Conservation (phyloP, 2,329 filamentous ascomycete genomes). For the Exophiala spinifera region DNA sequence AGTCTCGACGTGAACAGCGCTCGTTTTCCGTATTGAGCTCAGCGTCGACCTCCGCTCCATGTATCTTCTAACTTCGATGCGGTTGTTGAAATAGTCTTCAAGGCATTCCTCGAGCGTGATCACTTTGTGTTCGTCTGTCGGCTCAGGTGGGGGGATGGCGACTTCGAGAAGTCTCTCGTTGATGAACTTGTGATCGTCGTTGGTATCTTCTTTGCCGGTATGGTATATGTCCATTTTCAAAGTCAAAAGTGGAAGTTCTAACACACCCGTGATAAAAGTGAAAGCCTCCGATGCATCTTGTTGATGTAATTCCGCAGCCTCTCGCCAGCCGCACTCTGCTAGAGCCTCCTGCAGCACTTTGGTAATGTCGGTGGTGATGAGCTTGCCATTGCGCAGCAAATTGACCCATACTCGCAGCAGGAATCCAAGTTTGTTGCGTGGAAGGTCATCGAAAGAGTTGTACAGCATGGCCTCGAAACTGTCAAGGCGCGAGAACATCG, state of each 20-base stretch:
- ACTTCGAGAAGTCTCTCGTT: slow-evolving; percentile 89
- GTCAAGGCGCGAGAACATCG: slow-evolving; percentile 88
- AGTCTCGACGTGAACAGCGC: slow-evolving; percentile 41
- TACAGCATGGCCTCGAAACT: slow-evolving; percentile 92
- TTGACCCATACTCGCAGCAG: slow-evolving; percentile 90
- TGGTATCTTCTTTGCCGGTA: slow-evolving; percentile 75
- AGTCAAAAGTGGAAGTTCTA: slow-evolving; percentile 82
- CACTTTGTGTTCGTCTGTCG: slow-evolving; percentile 61
- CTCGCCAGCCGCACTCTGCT: slow-evolving; percentile 82
- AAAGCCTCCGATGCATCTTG: slow-evolving; percentile 97
- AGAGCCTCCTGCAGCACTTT: slow-evolving; percentile 77
- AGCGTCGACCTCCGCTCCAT: slow-evolving; percentile 60
- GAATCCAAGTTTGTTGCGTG: slow-evolving; percentile 69
- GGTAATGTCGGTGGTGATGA: slow-evolving; percentile 86
- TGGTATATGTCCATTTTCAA: slow-evolving; percentile 95
- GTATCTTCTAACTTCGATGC: slow-evolving; percentile 82
- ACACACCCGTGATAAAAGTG: slow-evolving; percentile 84
- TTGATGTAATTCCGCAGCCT: slow-evolving; percentile 72
- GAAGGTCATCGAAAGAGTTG: slow-evolving; percentile 70
- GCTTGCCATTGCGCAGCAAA: slow-evolving; percentile 75
- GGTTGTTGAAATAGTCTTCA: slow-evolving; percentile 91
- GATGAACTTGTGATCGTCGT: slow-evolving; percentile 90
- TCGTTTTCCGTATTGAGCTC: slow-evolving; percentile 43
- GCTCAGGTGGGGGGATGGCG: slow-evolving; percentile 63
- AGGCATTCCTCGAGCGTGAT: slow-evolving; percentile 87